Percentiles rank a stretch among this genome's conserved stretches.
These are phyloP conservation scores for Tephrocybe sp. DNA, from an alignment of 768 basidiomycete genomes.

Conservation along the genomic window DNA sequence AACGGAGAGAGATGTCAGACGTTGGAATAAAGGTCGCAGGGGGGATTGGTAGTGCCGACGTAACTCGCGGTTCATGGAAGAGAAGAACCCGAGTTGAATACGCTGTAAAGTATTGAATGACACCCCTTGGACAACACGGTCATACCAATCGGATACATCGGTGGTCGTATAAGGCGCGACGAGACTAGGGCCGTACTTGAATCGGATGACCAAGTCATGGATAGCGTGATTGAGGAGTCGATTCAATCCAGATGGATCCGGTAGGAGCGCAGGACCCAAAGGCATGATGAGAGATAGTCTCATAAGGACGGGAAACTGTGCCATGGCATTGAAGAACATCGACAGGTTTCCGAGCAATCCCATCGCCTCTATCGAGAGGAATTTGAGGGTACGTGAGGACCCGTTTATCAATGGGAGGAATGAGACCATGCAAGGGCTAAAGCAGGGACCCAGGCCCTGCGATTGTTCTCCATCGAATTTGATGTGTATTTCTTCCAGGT, in stretches of 20 bases:
- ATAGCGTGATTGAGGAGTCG: background rate
- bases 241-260: conserved; percentile 1
- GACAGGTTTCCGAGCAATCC: background rate
- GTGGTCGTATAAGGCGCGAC: background rate
- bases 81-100: background rate
- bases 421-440: background rate
- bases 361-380: background rate
- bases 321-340: background rate
- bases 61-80: background rate
- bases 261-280: background rate
- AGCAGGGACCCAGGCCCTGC: background rate
- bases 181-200: background rate
- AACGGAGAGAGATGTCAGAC: background rate
- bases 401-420: background rate
- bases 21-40: background rate
- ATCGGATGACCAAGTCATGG: background rate
- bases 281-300: conserved; percentile 1
- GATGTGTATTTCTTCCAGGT: background rate
- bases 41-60: background rate
- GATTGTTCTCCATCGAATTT: background rate
- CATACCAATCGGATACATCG: background rate
- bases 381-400: background rate
- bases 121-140: background rate
- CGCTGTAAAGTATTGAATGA: background rate
- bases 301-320: background rate